Evolutionary conservation across 768 basidiomycete species (phyloP).

Genomic region (Arthromyces matolae): DNA sequence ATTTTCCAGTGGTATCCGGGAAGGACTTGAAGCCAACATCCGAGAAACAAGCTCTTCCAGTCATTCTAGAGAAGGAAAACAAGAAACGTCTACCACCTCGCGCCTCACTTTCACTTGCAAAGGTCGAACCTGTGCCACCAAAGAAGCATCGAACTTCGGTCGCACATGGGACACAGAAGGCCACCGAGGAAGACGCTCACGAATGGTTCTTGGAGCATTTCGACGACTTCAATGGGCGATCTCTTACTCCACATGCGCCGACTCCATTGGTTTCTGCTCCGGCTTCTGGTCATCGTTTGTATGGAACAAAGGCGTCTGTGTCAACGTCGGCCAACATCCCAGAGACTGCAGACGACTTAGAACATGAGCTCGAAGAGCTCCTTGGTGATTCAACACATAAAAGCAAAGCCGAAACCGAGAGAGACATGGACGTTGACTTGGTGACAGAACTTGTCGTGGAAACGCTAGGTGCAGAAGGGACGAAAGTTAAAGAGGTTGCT

Average conservation of each 20-base stretch:
- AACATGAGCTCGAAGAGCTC: constrained; percentile 37
- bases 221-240: constrained; percentile 30
- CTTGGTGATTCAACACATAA: constrained; percentile 21
- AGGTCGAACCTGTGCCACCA: neutral
- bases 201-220: constrained; percentile 60
- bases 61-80: constrained; percentile 6
- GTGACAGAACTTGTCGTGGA: constrained; percentile 43
- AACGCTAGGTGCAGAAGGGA: constrained; percentile 28
- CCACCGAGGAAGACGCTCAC: constrained; percentile 51
- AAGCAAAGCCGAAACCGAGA: constrained; percentile 29
- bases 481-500: constrained; percentile 22
- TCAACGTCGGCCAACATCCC: constrained; percentile 23
- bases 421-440: constrained; percentile 43
- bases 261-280: constrained; percentile 20
- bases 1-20: neutral
- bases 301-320: constrained; percentile 14
- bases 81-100: constrained; percentile 17
- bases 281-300: constrained; percentile 1
- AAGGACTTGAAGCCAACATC: neutral
- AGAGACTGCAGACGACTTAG: constrained; percentile 37
- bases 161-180: constrained; percentile 11
- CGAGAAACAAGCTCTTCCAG: neutral
- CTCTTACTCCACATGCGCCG: constrained; percentile 26
- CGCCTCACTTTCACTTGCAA: neutral
- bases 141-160: constrained; percentile 12